phyloP scores from a whole-genome alignment of 305 asterid genomes.

The Coffea humblotiana region DNA sequence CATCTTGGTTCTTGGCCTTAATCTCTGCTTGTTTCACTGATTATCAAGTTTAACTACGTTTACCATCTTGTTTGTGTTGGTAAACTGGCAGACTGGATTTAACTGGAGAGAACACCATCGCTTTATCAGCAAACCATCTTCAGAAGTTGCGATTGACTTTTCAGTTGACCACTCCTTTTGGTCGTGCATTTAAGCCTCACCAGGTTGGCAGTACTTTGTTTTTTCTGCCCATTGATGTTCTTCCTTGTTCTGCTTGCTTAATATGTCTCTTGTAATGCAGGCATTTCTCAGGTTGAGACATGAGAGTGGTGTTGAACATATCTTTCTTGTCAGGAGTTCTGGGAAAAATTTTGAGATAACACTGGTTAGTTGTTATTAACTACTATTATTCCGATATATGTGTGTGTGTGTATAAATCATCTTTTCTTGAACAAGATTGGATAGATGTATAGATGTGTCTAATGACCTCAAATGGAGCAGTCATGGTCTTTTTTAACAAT shows the following conservation, averaged over 20 bases:
- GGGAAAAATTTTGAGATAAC: constrained; percentile 62
- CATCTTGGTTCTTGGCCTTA: not conserved
- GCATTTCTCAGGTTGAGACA: constrained; percentile 80
- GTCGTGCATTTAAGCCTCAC: constrained; percentile 81
- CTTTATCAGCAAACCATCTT: constrained; percentile 92
- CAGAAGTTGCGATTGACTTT: constrained; percentile 82
- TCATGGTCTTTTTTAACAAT: not conserved
- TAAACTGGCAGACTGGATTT: constrained; percentile 60
- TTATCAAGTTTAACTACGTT: not conserved
- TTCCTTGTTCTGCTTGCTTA: not conserved
- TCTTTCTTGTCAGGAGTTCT: constrained; percentile 73
- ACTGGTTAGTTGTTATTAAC: constrained; percentile 49
- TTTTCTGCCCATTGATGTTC: not conserved
- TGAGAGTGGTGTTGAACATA: constrained; percentile 85
- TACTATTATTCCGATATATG: not conserved
- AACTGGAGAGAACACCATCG: constrained; percentile 47
- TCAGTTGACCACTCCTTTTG: constrained; percentile 68
- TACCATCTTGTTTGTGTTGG: not conserved
- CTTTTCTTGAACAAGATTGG: not conserved
- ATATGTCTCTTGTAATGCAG: constrained; percentile 40
- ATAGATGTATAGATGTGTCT: not conserved
- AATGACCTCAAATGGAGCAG: not conserved
- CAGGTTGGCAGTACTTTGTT: constrained; percentile 53
- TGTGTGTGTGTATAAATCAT: not conserved
- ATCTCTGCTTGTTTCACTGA: not conserved